Conservation (phyloP, 2,329 filamentous ascomycete species). For the Pestalotiopsis fici region DNA sequence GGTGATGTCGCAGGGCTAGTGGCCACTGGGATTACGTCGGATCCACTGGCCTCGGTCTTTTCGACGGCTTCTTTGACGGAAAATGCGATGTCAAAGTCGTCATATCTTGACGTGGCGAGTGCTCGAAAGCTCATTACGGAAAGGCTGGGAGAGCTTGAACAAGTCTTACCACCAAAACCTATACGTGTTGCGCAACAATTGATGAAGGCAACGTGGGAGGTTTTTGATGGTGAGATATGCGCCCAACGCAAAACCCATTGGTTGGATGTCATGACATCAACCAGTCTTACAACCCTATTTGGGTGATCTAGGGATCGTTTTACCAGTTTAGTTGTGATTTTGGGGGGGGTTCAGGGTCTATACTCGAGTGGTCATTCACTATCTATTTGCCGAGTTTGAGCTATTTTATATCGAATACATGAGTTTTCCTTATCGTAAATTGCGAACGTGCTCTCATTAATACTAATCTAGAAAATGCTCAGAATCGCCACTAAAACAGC, state of each 20-base stretch:
- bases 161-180: constrained; percentile 1
- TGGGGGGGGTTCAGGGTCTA: neutral
- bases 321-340: neutral
- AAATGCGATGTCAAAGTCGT: neutral
- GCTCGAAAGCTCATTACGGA: constrained; percentile 1
- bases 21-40: neutral
- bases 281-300: constrained; percentile 1
- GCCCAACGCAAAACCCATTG: neutral
- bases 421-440: neutral
- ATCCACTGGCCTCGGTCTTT: neutral
- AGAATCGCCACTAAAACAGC: too few species aligned
- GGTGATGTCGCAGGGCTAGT: neutral
- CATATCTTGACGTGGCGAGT: neutral
- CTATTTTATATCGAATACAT: too few species aligned
- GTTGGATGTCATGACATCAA: constrained; percentile 4
- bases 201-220: constrained; percentile 4
- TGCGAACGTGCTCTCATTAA: too few species aligned
- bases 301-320: neutral
- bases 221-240: neutral
- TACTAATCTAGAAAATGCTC: too few species aligned
- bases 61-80: neutral
- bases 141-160: neutral
- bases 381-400: too few species aligned
- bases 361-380: neutral
- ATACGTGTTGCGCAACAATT: constrained; percentile 3